These are phyloP conservation scores for Dioszegia crocea DNA, from an alignment of 768 basidiomycete genomes.

Conservation along the genomic window DNA sequence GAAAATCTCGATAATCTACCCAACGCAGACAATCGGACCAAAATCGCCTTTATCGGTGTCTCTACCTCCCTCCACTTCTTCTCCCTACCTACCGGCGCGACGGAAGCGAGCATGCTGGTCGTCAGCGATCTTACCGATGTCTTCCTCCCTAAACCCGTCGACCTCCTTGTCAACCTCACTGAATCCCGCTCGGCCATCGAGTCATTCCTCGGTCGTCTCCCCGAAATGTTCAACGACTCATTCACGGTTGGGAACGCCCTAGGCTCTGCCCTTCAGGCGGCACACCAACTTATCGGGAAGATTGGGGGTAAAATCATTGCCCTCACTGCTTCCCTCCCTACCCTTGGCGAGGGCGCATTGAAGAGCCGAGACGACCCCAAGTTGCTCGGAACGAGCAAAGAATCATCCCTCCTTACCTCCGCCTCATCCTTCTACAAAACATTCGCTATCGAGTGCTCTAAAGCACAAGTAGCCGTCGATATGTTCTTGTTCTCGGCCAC, in stretches of 20 bases:
- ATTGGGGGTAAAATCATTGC: constrained; percentile 94
- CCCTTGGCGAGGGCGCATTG: constrained; percentile 78
- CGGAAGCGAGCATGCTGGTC: constrained; percentile 89
- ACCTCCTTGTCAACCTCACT: constrained; percentile 88
- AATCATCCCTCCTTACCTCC: constrained; percentile 87
- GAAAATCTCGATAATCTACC: constrained; percentile 93
- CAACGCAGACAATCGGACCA: constrained; percentile 87
- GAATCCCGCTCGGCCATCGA: constrained; percentile 80
- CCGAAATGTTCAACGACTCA: constrained; percentile 98
- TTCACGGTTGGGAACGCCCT: constrained; percentile 87
- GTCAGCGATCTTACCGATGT: constrained; percentile 96
- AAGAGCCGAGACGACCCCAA: constrained; percentile 98
- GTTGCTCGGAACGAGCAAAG: constrained; percentile 91
- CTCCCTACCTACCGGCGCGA: constrained; percentile 62
- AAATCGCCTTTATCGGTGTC: constrained; percentile 85
- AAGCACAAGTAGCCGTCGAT: constrained; percentile 93
- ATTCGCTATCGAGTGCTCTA: constrained; percentile 96
- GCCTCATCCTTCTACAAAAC: constrained; percentile 95
- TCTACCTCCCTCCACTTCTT: constrained; percentile 95
- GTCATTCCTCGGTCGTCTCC: constrained; percentile 71
- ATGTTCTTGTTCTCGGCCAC: constrained; percentile 96
- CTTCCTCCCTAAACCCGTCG: constrained; percentile 92
- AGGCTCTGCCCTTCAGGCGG: constrained; percentile 90
- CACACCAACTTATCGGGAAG: constrained; percentile 87
- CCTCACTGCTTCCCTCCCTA: constrained; percentile 79